These are phyloP conservation scores for Didymella segeticola DNA, from an alignment of 2,329 filamentous ascomycete species.

Conservation along the genomic window DNA sequence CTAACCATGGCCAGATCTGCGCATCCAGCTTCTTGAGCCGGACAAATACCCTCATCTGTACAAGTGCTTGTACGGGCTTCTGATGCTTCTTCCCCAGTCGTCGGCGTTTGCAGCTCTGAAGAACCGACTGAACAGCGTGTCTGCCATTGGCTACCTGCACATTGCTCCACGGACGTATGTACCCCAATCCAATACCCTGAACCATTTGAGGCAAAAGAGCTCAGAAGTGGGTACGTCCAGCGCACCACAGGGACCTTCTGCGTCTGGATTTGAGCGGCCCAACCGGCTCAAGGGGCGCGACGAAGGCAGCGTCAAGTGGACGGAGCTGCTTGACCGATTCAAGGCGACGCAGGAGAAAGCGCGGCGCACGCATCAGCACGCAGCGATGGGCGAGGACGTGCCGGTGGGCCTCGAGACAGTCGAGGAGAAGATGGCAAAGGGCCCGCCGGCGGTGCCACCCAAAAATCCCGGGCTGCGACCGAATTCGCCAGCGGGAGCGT, in stretches of 20 bases:
- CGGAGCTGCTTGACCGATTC: conserved; percentile 93
- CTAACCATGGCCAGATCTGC: conserved; percentile 69
- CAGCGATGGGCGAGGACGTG: conserved; percentile 48
- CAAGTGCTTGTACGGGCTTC: conserved; percentile 94
- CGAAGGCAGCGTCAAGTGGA: conserved; percentile 87
- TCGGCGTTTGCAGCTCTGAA: conserved; percentile 96
- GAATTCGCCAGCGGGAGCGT: conserved; percentile 30
- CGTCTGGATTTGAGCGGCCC: conserved; percentile 57
- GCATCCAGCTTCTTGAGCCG: conserved; percentile 91
- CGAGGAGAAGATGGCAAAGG: conserved; percentile 39
- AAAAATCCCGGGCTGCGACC: conserved; percentile 32
- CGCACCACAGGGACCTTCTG: conserved; percentile 42
- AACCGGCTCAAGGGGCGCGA: conserved; percentile 80
- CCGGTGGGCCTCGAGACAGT: conserved; percentile 28
- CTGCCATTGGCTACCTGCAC: conserved; percentile 94
- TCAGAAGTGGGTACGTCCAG: conserved; percentile 49
- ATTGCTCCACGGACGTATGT: conserved; percentile 77
- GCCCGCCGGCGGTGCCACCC: conserved; percentile 34
- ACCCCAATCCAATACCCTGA: conserved; percentile 44
- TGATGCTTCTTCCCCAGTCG: conserved; percentile 98
- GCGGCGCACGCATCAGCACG: conserved; percentile 69
- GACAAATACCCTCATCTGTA: conserved; percentile 95
- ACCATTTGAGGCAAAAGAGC: conserved; percentile 52
- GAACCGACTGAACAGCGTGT: conserved; percentile 95
- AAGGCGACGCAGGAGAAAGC: conserved; percentile 87